Conservation (phyloP, 2,329 filamentous ascomycete species). For the Botryotinia narcissicola region DNA sequence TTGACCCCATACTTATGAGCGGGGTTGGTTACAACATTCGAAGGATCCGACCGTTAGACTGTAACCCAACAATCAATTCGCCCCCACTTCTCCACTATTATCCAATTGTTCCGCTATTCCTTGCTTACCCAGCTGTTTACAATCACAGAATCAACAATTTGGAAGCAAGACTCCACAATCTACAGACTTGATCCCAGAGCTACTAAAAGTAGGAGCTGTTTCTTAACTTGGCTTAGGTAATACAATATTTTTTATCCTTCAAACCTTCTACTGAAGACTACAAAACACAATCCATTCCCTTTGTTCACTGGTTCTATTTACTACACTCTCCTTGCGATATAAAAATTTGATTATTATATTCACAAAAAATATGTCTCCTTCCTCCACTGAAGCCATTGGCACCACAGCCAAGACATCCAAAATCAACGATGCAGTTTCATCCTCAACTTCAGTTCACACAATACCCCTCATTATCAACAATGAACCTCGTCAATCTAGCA, state of each 20-base stretch:
- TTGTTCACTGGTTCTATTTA: neutral
- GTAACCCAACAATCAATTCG: neutral
- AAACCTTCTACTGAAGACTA: neutral
- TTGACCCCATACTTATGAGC: neutral
- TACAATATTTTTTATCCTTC: neutral
- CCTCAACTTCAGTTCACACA: slow-evolving; percentile 20
- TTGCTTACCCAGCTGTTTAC: neutral
- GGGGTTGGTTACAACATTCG: neutral
- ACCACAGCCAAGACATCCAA: neutral
- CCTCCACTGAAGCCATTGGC: neutral
- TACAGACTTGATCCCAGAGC: neutral
- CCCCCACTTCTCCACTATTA: neutral
- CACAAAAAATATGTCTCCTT: neutral
- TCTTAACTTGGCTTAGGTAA: neutral
- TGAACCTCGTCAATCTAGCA: slow-evolving; percentile 45
- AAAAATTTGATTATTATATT: neutral
- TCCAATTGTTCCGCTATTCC: neutral
- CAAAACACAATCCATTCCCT: neutral
- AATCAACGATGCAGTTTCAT: neutral
- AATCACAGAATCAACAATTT: neutral
- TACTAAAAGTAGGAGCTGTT: neutral
- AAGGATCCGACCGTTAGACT: neutral
- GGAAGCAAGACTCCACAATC: neutral
- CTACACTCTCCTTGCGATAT: too few species aligned
- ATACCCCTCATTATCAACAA: slow-evolving; percentile 48